Base-by-base conservation (phyloP, 2,329 filamentous ascomycete species). In the Aspergillus glaucus region DNA sequence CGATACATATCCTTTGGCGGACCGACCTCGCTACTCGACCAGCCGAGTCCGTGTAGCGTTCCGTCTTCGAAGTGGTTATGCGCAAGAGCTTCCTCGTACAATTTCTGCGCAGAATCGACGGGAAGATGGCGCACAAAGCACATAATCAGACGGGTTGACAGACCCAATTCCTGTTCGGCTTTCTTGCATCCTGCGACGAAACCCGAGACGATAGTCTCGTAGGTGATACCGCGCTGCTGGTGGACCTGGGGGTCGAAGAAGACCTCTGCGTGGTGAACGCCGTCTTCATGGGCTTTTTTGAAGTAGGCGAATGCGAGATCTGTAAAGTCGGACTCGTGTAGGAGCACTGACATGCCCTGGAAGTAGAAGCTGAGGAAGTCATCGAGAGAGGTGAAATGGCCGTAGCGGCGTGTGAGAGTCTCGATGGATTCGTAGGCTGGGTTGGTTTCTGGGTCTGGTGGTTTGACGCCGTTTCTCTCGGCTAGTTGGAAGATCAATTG, bases 191-290 rank as follows among this genome's bases (percentile, higher is more conserved):
- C 87, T 1, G 74, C 73, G 0, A 70, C 71, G 57, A 88, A 82
- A 2, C 87, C 87, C 3, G 67, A 62, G 3, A 89, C 75, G 19
- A 90, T 77, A 2, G 79, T 84, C 14, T 76, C 70, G 61, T 87
- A 85, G 6, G 74, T 56, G 3, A 91, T 70, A 4, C 83, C 83
- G 15, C 86, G 78, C 10, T 69, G 70, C 4, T 81, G 78, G 65
- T 91, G 87, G 1, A 84, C 85, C 66, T 91, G 86, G 1, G 87
- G 86, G 64, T 91, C 87, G 70, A 91, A 90, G 71, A 89, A 91
- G 55, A 89, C 77, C 66, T 91, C 87, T 12, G 84, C 84, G 61
- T 91, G 86, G 44, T 79, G 75, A 1, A 90, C 82, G 34, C 81
- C 80, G 53, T 88, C 81, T 1, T 70, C 69, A 28, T 80, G 75